These are phyloP conservation scores for Cryoendolithus antarcticus DNA, from an alignment of 2,329 filamentous ascomycete species.

Conservation along the genomic window DNA sequence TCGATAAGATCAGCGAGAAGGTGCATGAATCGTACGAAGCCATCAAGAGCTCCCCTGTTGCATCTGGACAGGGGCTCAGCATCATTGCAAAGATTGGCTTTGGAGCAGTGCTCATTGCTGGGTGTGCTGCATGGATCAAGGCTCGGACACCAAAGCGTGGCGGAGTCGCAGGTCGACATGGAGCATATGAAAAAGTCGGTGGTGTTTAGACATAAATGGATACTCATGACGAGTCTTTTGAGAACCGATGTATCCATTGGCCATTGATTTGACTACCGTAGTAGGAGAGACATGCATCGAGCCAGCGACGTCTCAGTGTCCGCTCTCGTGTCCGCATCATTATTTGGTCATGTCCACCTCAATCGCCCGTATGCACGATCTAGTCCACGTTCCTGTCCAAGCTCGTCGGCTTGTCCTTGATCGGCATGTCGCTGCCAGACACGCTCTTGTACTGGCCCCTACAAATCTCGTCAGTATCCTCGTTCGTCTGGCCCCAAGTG, in stretches of 20 bases:
- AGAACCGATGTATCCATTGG: too few relatives aligned
- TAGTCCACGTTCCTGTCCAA: not conserved
- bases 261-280: too few relatives aligned
- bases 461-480: not conserved
- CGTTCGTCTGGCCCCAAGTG: too few relatives aligned
- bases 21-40: conserved; percentile 2
- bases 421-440: conserved; percentile 56
- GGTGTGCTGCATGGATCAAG: conserved; percentile 22
- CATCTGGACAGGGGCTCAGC: conserved; percentile 26
- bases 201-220: conserved; percentile 1
- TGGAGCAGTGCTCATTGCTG: conserved; percentile 30
- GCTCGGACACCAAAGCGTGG: conserved; percentile 9
- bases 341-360: too few relatives aligned
- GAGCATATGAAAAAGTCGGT: conserved; percentile 16
- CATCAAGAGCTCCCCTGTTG: not conserved
- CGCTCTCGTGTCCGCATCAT: too few relatives aligned
- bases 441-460: conserved; percentile 55
- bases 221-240: too few relatives aligned
- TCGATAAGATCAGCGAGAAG: conserved; percentile 8
- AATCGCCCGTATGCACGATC: too few relatives aligned
- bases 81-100: conserved; percentile 33
- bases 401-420: conserved; percentile 54
- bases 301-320: too few relatives aligned
- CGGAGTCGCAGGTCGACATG: conserved; percentile 12
- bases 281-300: too few relatives aligned